A percentile compares a stretch with the other conserved stretches of the same genome.
Conservation (phyloP, 495 filamentous ascomycete genomes). For the Chaetomium tenue region DNA sequence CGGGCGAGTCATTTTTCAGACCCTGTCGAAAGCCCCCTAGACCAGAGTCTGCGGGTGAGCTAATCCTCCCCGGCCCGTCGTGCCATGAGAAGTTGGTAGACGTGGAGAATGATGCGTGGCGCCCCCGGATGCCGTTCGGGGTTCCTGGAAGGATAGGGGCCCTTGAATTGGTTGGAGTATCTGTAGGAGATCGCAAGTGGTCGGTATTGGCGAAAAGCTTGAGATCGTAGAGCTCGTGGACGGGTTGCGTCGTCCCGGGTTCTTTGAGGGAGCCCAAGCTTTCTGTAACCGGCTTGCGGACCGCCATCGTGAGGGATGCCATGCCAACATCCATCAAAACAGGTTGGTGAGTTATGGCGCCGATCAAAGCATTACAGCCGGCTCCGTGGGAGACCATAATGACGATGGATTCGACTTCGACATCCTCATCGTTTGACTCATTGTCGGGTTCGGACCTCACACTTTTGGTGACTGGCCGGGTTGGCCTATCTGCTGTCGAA, state of each 20-base stretch:
- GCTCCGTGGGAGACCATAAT: constrained; percentile 96
- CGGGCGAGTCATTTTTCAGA: constrained; percentile 7
- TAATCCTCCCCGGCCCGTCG: constrained; percentile 28
- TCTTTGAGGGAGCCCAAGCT: constrained; percentile 28
- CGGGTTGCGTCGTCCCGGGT: constrained; percentile 37
- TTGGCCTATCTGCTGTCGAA: constrained; percentile 50
- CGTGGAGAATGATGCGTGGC: constrained; percentile 35
- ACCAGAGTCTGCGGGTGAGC: constrained; percentile 35
- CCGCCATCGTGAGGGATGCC: constrained; percentile 87
- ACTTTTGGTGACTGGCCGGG: constrained; percentile 44
- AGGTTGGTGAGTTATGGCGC: constrained; percentile 82
- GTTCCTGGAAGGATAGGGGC: constrained; percentile 27
- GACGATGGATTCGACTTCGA: constrained; percentile 72
- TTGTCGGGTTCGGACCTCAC: constrained; percentile 27
- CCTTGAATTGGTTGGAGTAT: constrained; percentile 36
- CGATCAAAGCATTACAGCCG: constrained; percentile 93
- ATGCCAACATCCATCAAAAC: constrained; percentile 85
- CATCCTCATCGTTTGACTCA: constrained; percentile 40
- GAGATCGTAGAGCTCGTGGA: constrained; percentile 70
- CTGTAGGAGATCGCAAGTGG: constrained; percentile 60
- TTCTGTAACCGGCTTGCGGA: constrained; percentile 55
- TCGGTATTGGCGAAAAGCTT: constrained; percentile 75
- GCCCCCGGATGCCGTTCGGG: constrained; percentile 25
- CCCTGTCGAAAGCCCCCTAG: constrained; percentile 36
- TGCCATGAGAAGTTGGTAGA: constrained; percentile 36